Evolutionary conservation across 2,329 filamentous ascomycete genomes (phyloP), one percentile per base, ranked within the genome.

Genomic region (Pestalotiopsis sp.): DNA sequence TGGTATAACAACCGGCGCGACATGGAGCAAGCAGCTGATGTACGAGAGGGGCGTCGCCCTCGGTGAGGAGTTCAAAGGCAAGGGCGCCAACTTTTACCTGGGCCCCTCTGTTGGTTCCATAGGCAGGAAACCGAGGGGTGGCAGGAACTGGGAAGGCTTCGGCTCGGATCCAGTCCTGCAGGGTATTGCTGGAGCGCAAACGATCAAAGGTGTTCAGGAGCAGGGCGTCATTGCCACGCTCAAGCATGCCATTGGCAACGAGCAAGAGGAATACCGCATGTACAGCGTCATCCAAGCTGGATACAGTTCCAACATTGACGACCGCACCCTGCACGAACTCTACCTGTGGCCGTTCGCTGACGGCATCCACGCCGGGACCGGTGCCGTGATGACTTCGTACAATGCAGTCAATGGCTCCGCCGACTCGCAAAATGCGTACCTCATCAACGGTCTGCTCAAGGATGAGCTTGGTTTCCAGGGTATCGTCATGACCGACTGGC

Each of bases 301-400:
- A 0, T 88, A 88, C 72, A 94, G 91, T 23, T 86, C 87, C 17
- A 92, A 92, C 73, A 87, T 92, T 60, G 77, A 78, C 70, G 77
- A 79, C 65, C 75, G 77, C 52, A 73, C 77, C 1, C 13, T 92
- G 68, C 90, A 94, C 74, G 92, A 95, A 78, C 80, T 94, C 1
- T 95, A 94, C 72, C 85, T 89, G 0, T 95, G 93, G 93, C 93
- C 93, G 0, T 95, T 95, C 77, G 90, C 90, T 0, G 90, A 95
- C 72, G 91, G 90, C 7, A 86, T 97, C 59, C 88, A 87, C 70
- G 93, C 92, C 13, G 93, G 93, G 31, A 93, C 94, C 4, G 92
- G 89, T 1, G 91, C 91, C 7, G 84, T 97, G 66, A 97, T 97
- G 94, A 94, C 93, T 77, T 88, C 90, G 1, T 97, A 97, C 73